These are phyloP conservation scores for Sicyos baderoa DNA, from an alignment of 306 rosid genomes.

Conservation along the genomic window DNA sequence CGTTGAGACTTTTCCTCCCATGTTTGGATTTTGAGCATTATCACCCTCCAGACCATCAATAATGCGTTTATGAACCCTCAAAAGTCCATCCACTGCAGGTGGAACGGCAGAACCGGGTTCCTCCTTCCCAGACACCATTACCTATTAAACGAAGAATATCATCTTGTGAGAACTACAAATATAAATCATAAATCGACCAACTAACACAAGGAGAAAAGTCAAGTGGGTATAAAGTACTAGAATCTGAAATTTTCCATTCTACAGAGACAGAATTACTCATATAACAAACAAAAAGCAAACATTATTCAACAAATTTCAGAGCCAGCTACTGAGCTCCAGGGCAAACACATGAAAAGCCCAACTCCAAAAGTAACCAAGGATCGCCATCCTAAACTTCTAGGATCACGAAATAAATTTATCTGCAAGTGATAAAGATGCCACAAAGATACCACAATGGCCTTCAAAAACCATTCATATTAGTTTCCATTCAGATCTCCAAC, in stretches of 20 bases:
- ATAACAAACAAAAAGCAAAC: not conserved
- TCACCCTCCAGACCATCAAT: conserved; percentile 84
- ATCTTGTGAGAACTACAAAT: not conserved
- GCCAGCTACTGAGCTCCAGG: not conserved
- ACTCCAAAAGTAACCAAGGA: not conserved
- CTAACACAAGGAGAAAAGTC: not conserved
- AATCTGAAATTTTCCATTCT: not conserved
- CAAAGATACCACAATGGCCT: not conserved
- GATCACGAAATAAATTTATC: not conserved
- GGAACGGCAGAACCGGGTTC: conserved; percentile 88
- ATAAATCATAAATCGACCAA: not conserved
- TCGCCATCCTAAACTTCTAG: not conserved
- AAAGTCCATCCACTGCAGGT: conserved; percentile 92
- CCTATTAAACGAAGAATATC: conserved; percentile 38
- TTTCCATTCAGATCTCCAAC: not conserved
- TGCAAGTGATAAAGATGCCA: not conserved
- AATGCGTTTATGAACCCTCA: conserved; percentile 81
- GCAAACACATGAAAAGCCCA: not conserved
- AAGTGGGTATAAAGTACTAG: not conserved
- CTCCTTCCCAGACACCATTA: conserved; percentile 94
- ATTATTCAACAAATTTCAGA: not conserved
- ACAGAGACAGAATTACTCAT: not conserved
- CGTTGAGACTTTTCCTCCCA: conserved; percentile 66
- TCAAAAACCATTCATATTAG: not conserved
- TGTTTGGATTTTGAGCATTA: conserved; percentile 51